phyloP scores from a whole-genome alignment of 106 monocot species.

The Alisma plantagoaquatica region DNA sequence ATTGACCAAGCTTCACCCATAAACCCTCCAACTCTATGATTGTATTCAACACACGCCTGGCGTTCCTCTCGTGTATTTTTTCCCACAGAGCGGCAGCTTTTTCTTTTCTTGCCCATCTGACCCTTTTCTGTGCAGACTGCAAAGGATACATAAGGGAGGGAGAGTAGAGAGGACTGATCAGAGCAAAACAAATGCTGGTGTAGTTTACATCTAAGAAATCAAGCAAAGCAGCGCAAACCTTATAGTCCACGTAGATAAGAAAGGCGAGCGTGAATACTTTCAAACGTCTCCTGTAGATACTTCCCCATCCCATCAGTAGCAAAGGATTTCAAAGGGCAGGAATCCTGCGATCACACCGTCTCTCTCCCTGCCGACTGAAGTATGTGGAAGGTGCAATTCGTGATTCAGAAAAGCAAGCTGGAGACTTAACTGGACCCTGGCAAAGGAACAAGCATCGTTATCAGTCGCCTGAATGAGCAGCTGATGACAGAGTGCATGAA shows the following conservation, averaged over 20 bases:
- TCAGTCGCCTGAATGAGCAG: no score
- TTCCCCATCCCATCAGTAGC: constrained; percentile 82
- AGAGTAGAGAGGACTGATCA: no score
- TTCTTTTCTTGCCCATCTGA: constrained; percentile 45
- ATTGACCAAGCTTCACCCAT: constrained; percentile 98
- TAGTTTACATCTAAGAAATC: no score
- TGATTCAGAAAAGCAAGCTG: no score
- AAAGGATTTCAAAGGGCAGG: not conserved
- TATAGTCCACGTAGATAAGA: constrained; percentile 86
- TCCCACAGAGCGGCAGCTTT: constrained; percentile 59
- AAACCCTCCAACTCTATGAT: constrained; percentile 93
- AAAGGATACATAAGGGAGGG: not conserved
- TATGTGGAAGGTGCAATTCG: no score
- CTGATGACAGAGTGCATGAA: no score
- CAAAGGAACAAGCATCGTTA: no score
- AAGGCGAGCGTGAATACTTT: constrained; percentile 77
- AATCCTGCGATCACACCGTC: no score
- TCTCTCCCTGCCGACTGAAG: no score
- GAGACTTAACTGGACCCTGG: no score
- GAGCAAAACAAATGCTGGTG: no score
- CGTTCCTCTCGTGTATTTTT: constrained; percentile 78
- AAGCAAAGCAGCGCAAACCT: constrained; percentile 46
- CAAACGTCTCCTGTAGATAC: constrained; percentile 63
- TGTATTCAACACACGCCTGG: constrained; percentile 66
- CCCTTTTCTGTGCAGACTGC: constrained; percentile 70